Conservation (phyloP, 495 filamentous ascomycete genomes). For the Aspergillus affinis region DNA sequence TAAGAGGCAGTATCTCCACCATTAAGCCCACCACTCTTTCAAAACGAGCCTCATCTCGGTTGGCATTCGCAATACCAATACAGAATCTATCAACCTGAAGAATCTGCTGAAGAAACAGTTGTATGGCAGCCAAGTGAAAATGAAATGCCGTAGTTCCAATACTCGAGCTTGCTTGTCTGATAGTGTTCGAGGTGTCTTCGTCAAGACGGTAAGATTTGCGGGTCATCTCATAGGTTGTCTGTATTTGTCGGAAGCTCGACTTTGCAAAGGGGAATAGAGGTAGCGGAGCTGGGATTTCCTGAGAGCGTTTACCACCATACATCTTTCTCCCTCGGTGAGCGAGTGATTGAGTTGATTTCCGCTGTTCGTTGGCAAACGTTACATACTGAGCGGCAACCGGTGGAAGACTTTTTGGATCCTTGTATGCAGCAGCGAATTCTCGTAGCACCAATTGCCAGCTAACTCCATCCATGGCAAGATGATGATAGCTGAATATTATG, state of each 20-base stretch:
- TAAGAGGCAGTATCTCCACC: constrained; percentile 50
- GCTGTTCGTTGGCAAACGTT: constrained; percentile 27
- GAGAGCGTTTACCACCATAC: neutral
- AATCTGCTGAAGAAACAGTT: constrained; percentile 28
- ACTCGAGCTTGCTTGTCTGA: constrained; percentile 21
- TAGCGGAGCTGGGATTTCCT: neutral
- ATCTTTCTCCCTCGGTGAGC: neutral
- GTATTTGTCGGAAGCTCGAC: neutral
- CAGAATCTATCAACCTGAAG: constrained; percentile 31
- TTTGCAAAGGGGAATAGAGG: neutral
- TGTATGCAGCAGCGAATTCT: constrained; percentile 43
- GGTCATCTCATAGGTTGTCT: constrained; percentile 12
- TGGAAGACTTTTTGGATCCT: constrained; percentile 16
- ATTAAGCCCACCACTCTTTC: constrained; percentile 40
- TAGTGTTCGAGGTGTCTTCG: constrained; percentile 7
- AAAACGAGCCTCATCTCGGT: constrained; percentile 31
- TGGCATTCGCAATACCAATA: constrained; percentile 47
- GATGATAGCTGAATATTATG: constrained; percentile 36
- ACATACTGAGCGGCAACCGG: constrained; percentile 21
- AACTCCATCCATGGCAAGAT: constrained; percentile 51
- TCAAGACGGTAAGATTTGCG: constrained; percentile 18
- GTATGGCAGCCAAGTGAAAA: constrained; percentile 41
- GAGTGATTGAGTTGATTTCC: constrained; percentile 10
- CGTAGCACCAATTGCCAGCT: constrained; percentile 38
- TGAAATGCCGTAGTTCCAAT: constrained; percentile 40